Evolutionary conservation across 306 rosid species (phyloP).

Genomic region (Clitoria ternatea): DNA sequence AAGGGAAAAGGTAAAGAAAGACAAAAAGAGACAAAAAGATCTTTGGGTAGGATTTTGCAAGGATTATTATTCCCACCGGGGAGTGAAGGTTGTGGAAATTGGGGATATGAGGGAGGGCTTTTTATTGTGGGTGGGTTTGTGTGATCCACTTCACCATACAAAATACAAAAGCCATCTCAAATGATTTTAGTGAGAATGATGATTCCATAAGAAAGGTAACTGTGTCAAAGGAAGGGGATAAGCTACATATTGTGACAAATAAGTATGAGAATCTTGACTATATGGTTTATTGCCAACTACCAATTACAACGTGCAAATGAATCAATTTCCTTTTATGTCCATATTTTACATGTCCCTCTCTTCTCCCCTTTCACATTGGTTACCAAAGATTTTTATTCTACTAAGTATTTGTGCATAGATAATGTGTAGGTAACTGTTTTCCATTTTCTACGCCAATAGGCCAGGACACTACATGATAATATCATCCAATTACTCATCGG

Average conservation of each 20-base stretch:
- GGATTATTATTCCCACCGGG: constrained; percentile 22
- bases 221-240: constrained; percentile 16
- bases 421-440: neutral
- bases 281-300: constrained; percentile 13
- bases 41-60: constrained; percentile 33
- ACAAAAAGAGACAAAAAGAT: constrained; percentile 19
- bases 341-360: neutral
- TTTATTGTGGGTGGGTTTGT: constrained; percentile 28
- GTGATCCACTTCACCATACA: constrained; percentile 15
- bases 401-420: no score
- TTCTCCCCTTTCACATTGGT: neutral
- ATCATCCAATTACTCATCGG: no score
- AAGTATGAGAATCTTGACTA: constrained; percentile 48
- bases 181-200: constrained; percentile 30
- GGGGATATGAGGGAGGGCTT: constrained; percentile 1
- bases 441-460: no score
- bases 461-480: no score
- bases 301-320: constrained; percentile 20
- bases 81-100: constrained; percentile 5
- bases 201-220: constrained; percentile 10
- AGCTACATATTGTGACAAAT: constrained; percentile 27
- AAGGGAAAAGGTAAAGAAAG: constrained; percentile 7
- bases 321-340: neutral
- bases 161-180: constrained; percentile 11
- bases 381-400: neutral